A percentile compares a stretch with the other conserved stretches of the same genome.
phyloP scores from a whole-genome alignment of 2,329 filamentous ascomycete genomes.

The Hymenoscyphus scutula region DNA sequence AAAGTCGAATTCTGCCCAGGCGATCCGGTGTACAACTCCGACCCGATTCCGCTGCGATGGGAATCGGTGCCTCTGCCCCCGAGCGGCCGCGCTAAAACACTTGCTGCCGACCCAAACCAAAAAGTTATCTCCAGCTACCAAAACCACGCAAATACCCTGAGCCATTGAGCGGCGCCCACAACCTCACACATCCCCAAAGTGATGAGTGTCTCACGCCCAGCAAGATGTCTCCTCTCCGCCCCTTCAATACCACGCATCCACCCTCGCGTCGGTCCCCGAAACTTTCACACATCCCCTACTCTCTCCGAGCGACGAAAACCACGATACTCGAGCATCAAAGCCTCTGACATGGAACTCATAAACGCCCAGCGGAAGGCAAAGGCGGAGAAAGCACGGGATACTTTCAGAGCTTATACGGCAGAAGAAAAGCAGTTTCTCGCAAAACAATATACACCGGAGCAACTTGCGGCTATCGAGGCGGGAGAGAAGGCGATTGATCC shows the following conservation, averaged over 20 bases:
- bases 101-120: background rate
- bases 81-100: background rate
- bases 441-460: conserved; percentile 72
- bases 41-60: too few relatives aligned
- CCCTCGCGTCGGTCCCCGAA: conserved; percentile 44
- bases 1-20: too few relatives aligned
- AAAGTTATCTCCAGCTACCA: background rate
- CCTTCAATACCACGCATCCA: conserved; percentile 42
- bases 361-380: conserved; percentile 1
- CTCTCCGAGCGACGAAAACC: conserved; percentile 39
- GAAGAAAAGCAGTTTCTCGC: conserved; percentile 62
- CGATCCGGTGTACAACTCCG: too few relatives aligned
- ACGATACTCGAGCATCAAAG: conserved; percentile 41
- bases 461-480: conserved; percentile 77
- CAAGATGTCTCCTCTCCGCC: conserved; percentile 50
- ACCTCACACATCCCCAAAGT: conserved; percentile 22
- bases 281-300: conserved; percentile 46
- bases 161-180: conserved; percentile 27
- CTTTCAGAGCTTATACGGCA: conserved; percentile 63
- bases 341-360: conserved; percentile 34
- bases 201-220: conserved; percentile 49
- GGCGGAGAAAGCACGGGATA: conserved; percentile 36
- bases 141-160: background rate
- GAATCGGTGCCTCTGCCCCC: background rate
- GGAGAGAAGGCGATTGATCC: conserved; percentile 75